Evolutionary conservation across 192 early-diverging fungal genomes (phyloP).

Genomic region (Coemansia javaensis): DNA sequence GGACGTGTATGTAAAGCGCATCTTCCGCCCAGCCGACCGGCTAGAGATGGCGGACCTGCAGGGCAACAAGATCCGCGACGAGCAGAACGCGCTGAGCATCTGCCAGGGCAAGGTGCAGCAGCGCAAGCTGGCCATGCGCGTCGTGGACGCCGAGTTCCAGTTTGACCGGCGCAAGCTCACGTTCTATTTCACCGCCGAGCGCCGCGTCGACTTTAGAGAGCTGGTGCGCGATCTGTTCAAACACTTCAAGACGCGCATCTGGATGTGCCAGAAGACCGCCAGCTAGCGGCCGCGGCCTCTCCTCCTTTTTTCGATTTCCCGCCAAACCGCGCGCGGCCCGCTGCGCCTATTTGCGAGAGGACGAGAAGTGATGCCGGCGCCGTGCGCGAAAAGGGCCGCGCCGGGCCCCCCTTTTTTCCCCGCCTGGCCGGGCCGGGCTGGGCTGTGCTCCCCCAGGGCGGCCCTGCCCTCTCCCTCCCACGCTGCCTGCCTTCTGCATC

Average conservation of each 20-base stretch:
- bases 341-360: too few relatives aligned
- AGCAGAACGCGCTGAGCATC: slow-evolving; percentile 77
- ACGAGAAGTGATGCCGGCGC: too few relatives aligned
- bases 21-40: slow-evolving; percentile 76
- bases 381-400: too few relatives aligned
- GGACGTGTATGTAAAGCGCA: slow-evolving; percentile 87
- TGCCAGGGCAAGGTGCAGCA: slow-evolving; percentile 88
- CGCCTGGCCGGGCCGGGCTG: too few relatives aligned
- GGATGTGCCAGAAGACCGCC: slow-evolving; percentile 66
- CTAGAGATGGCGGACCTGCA: slow-evolving; percentile 76
- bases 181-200: slow-evolving; percentile 91
- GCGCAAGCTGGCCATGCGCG: slow-evolving; percentile 89
- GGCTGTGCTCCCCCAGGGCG: too few relatives aligned
- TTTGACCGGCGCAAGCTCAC: slow-evolving; percentile 97
- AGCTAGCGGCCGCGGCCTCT: too few relatives aligned
- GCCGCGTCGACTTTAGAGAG: slow-evolving; percentile 94
- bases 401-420: too few relatives aligned
- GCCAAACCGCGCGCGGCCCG: neutral
- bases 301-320: slow-evolving; percentile 1
- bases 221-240: slow-evolving; percentile 94
- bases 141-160: slow-evolving; percentile 97
- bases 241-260: slow-evolving; percentile 96
- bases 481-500: too few relatives aligned
- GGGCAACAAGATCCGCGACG: slow-evolving; percentile 78
- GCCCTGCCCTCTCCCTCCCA: too few relatives aligned